Evolutionary conservation across 2,329 filamentous ascomycete genomes (phyloP).

Genomic region (Paracoccidioides lutzii): DNA sequence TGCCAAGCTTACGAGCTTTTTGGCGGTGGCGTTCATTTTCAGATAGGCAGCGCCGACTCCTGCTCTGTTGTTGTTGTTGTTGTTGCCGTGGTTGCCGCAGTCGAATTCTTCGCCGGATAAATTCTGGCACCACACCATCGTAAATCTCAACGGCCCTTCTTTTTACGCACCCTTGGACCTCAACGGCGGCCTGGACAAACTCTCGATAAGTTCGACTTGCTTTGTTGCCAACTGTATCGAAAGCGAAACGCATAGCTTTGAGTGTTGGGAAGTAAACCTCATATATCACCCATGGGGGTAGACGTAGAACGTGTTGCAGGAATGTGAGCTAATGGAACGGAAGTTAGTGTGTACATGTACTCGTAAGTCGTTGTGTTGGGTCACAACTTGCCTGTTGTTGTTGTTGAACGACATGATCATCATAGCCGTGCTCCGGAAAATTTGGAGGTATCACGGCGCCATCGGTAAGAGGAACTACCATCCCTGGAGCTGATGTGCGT

Average conservation of each 20-base stretch:
- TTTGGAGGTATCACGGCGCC: background rate
- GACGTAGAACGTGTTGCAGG: background rate
- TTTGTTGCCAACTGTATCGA: background rate
- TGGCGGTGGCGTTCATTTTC: background rate
- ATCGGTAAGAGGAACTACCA: background rate
- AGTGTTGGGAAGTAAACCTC: background rate
- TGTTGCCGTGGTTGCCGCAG: background rate
- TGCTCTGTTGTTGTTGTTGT: background rate
- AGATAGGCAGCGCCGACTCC: background rate
- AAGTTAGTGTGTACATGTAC: background rate
- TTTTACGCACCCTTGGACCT: constrained; percentile 1
- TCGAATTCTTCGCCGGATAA: background rate
- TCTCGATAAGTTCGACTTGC: background rate
- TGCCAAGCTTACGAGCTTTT: background rate
- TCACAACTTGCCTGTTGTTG: background rate
- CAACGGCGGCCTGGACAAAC: background rate
- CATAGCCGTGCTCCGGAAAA: background rate
- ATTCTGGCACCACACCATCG: background rate
- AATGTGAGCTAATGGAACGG: background rate
- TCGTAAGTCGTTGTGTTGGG: background rate
- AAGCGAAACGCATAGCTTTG: background rate
- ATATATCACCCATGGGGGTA: background rate
- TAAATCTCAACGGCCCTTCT: constrained; percentile 2
- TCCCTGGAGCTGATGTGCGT: background rate
- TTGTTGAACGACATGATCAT: background rate